Evolutionary conservation across 352 stramenopile species (phyloP), one percentile per base, ranked within the genome.

Genomic region (Thalassiosira sp.): DNA sequence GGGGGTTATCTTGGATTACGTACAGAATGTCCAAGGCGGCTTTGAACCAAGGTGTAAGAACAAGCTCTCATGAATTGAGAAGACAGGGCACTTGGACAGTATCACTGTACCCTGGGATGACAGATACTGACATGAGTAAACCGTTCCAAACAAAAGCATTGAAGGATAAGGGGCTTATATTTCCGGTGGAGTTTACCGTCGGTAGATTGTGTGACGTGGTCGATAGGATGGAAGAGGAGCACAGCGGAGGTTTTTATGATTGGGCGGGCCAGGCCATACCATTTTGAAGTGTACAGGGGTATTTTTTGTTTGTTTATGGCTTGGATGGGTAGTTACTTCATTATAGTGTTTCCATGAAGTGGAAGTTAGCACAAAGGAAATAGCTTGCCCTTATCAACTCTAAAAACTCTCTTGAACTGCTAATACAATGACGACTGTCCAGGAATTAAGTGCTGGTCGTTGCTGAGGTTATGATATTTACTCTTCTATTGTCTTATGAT

Each of bases 21-120:
- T 96, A 96, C 70, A 76, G 92, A 35, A 92, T 93, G 62, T 91
- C 79, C 37, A 96, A 96, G 61, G 70, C 89, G 37, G 91, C 90
- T 2, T 79, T 94, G 45, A 96, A 96, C 79, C 79, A 89, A 70
- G 83, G 85, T 16, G 94, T 89, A n/a, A 73, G 88, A 70, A 88
- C 84, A 25, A 81, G 89, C 22, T 82, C 89, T 7, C 76, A 94
- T 59, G 92, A 96, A 70, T 72, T 95, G 52, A 88, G 76, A 42
- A 67, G 89, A 31, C 64, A 88, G 18, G 68, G 79, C 1, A 85
- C 86, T 45, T 92, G 85, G 75, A 79, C 66, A 27, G 74, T 95
- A 33, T 79, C 81, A 5, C 76, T 95, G 16, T 92, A 96, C 81
- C 92, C 92, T n/a, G 90, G 92, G 16, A 95, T 91, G 20, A 94